Base-by-base conservation (phyloP, 768 basidiomycete species). In the Clitopilus hobsonii region DNA sequence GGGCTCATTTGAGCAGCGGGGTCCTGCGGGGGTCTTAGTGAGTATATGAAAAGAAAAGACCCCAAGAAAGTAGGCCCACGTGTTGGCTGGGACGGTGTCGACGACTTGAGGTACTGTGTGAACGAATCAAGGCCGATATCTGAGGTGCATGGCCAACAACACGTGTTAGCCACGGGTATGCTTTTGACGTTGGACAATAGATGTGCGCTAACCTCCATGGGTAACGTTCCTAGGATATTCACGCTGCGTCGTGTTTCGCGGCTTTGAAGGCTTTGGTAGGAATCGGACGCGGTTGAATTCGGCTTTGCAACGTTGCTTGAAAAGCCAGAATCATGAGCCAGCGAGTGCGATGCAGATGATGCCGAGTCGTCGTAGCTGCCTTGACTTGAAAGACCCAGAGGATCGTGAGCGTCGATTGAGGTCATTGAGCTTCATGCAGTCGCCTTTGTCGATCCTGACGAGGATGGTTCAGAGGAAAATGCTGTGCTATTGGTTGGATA, bases 151-250 rank as follows among this genome's bases (percentile, higher is more conserved):
- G 67, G 56, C 51, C 59, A 66, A 45, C 49, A 51, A 74, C 79
- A 82, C 78, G 78, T 80, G 79, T 78, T 75, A 71, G 72, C 71
- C 70, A 75, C 73, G 65, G 58, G 59, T 53, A 55, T 45, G 41
- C 41, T 8, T 16, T 23, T 45, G 58, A 54, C 54, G 27, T 54
- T 38, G 48, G 54, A 54, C 27, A 53, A 58, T 55, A 56, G 55
- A 24, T 28, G 14, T 16, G 14, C 10, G 65, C 69, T 69, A 63
- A 73, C 72, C 55, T 71, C 70, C 55, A 65, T 72, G 18, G 67
- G 65, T 27, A 67, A 23, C 47, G 60, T 66, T 29, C 63, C 63
- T 23, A 73, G 58, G 47, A 68, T 54, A 60, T 63, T 65, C 30
- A 71, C 49, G 56, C 66, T 69, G 22, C 64, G 62, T 26, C 61